A percentile compares a stretch with the other conserved stretches of the same genome.
Evolutionary conservation across 1,139 yeast species (phyloP).

Genomic region (Debaryomycetaceae sp.): DNA sequence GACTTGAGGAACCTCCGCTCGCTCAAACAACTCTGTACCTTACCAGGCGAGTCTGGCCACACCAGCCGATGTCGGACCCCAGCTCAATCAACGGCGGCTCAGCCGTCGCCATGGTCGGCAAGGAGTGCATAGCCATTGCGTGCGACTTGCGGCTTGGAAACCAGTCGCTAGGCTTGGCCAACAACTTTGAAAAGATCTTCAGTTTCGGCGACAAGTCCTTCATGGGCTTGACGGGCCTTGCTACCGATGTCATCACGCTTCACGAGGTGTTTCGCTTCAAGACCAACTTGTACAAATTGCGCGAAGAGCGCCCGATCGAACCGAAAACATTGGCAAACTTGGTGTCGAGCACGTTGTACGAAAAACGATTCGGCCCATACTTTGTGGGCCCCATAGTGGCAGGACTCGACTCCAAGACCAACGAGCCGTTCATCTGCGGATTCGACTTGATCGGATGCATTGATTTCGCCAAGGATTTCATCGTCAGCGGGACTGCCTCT

Average conservation of each 20-base stretch:
- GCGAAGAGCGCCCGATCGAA: slow-evolving; percentile 86
- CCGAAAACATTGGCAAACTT: slow-evolving; percentile 91
- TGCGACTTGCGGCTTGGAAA: slow-evolving; percentile 89
- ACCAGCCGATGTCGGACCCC: slow-evolving; percentile 32
- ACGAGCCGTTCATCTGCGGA: slow-evolving; percentile 86
- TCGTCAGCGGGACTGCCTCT: slow-evolving; percentile 93
- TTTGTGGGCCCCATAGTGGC: slow-evolving; percentile 96
- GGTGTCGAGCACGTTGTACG: slow-evolving; percentile 82
- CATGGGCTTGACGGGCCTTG: slow-evolving; percentile 89
- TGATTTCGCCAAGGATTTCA: slow-evolving; percentile 89
- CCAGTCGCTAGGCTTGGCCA: slow-evolving; percentile 86
- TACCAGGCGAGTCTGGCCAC: background rate
- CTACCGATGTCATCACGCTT: slow-evolving; percentile 85
- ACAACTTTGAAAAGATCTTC: slow-evolving; percentile 87
- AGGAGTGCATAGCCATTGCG: slow-evolving; percentile 97
- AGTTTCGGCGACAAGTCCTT: slow-evolving; percentile 71
- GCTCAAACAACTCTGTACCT: too few relatives aligned
- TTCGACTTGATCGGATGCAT: slow-evolving; percentile 96
- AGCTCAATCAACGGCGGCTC: slow-evolving; percentile 65
- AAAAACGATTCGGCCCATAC: slow-evolving; percentile 91
- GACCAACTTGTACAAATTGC: slow-evolving; percentile 78
- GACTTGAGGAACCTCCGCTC: too few relatives aligned
- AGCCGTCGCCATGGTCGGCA: slow-evolving; percentile 97
- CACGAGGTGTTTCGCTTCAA: slow-evolving; percentile 74
- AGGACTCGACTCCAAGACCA: slow-evolving; percentile 74